These are phyloP conservation scores for Tilletia setariae DNA, from an alignment of 1,284 basidiomycete genomes.

Conservation along the genomic window DNA sequence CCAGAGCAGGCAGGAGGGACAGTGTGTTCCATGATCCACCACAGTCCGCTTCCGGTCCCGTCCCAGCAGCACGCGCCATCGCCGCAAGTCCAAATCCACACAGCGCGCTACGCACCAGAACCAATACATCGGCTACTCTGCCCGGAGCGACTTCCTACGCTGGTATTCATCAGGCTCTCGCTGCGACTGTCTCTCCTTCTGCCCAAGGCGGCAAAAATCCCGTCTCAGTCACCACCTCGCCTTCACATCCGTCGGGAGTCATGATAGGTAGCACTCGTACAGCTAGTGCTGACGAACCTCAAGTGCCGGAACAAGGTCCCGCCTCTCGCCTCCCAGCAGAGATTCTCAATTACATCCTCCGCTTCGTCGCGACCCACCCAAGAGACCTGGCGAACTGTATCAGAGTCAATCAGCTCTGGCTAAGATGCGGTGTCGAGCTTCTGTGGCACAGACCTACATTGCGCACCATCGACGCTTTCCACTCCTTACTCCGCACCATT, in stretches of 20 bases:
- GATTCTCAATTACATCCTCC: constrained; percentile 87
- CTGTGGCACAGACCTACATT: constrained; percentile 90
- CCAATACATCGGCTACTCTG: neutral
- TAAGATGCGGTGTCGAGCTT: constrained; percentile 88
- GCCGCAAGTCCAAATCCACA: constrained; percentile 9
- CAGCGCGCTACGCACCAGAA: constrained; percentile 10
- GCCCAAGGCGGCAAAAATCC: no score
- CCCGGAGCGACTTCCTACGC: constrained; percentile 4
- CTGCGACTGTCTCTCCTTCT: constrained; percentile 5
- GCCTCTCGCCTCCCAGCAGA: constrained; percentile 69
- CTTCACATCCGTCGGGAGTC: no score
- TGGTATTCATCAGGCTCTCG: constrained; percentile 6
- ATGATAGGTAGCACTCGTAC: neutral
- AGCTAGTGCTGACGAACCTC: neutral
- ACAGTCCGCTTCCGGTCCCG: neutral
- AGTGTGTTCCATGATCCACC: constrained; percentile 6
- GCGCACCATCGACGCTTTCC: constrained; percentile 65
- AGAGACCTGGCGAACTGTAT: constrained; percentile 60
- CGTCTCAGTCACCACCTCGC: no score
- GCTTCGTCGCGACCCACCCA: constrained; percentile 73
- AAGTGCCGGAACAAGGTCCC: neutral
- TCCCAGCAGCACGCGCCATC: constrained; percentile 14
- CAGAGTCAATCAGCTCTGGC: constrained; percentile 86
- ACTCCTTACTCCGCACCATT: constrained; percentile 56
- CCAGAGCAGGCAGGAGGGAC: no score